phyloP scores from a whole-genome alignment of 2,329 filamentous ascomycete genomes.

The Pestalotiopsis sp. region DNA sequence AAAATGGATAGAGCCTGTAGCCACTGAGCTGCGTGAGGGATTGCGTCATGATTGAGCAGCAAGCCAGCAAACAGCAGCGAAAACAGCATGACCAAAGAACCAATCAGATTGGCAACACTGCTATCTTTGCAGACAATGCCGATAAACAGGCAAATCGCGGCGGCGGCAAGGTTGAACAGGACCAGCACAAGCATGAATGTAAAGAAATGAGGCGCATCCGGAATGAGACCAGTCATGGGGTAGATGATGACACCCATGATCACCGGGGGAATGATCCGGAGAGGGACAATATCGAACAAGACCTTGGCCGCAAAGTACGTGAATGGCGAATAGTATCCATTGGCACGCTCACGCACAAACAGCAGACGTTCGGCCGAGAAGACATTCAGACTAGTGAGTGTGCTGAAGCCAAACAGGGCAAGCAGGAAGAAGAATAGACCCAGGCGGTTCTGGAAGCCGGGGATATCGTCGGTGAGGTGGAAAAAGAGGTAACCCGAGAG shows the following conservation, averaged over 20 bases:
- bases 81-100: slow-evolving; percentile 96
- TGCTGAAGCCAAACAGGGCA: slow-evolving; percentile 95
- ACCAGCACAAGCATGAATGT: slow-evolving; percentile 91
- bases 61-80: slow-evolving; percentile 93
- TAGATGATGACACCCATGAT: slow-evolving; percentile 96
- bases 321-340: slow-evolving; percentile 92
- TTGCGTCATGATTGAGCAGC: slow-evolving; percentile 91
- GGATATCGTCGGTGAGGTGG: slow-evolving; percentile 91
- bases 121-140: slow-evolving; percentile 92
- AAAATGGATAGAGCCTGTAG: slow-evolving; percentile 94
- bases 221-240: slow-evolving; percentile 92
- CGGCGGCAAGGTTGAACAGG: slow-evolving; percentile 93
- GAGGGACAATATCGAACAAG: slow-evolving; percentile 94
- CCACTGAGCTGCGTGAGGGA: slow-evolving; percentile 84
- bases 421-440: slow-evolving; percentile 98
- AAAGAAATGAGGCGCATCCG: slow-evolving; percentile 81
- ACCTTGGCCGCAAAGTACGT: slow-evolving; percentile 96
- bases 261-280: slow-evolving; percentile 92
- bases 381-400: slow-evolving; percentile 88
- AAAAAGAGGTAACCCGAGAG: slow-evolving; percentile 97
- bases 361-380: slow-evolving; percentile 89
- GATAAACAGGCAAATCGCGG: slow-evolving; percentile 92
- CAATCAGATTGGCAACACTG: slow-evolving; percentile 90
- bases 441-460: slow-evolving; percentile 95
- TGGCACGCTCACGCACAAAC: slow-evolving; percentile 91